A percentile compares a stretch with the other conserved stretches of the same genome.
phyloP scores from a whole-genome alignment of 106 monocot species.

The Dendrobium nobile region DNA sequence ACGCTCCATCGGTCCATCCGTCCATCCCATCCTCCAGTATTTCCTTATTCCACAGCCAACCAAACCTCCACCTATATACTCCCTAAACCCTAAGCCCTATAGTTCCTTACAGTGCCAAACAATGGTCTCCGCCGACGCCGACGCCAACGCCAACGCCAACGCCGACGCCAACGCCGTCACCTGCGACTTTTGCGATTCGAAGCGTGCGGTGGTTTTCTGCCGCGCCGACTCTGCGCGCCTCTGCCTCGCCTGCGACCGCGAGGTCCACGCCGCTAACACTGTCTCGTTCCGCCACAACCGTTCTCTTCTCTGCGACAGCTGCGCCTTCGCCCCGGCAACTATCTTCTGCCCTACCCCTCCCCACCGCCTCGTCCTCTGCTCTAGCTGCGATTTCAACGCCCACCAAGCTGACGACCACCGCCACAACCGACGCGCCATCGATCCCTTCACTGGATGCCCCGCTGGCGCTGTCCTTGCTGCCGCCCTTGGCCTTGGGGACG shows the following conservation, averaged over 20 bases:
- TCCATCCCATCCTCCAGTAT: too few relatives aligned
- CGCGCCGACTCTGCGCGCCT: slow-evolving; percentile 22
- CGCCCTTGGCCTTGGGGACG: slow-evolving; percentile 29
- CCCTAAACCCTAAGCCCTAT: too few relatives aligned
- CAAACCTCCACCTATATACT: too few relatives aligned
- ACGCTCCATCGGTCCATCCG: too few relatives aligned
- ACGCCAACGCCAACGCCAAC: background rate
- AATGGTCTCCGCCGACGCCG: background rate
- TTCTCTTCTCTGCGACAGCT: slow-evolving; percentile 41
- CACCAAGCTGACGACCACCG: background rate
- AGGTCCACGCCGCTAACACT: slow-evolving; percentile 51
- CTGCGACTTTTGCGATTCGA: slow-evolving; percentile 20
- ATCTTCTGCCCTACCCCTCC: slow-evolving; percentile 26
- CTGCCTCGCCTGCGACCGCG: slow-evolving; percentile 41
- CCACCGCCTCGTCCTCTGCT: slow-evolving; percentile 26
- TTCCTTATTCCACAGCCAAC: too few relatives aligned
- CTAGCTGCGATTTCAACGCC: slow-evolving; percentile 43
- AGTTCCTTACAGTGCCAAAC: background rate
- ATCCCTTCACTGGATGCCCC: slow-evolving; percentile 49
- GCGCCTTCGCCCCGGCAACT: slow-evolving; percentile 27
- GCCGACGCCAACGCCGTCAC: background rate
- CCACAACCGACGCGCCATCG: slow-evolving; percentile 37
- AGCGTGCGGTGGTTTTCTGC: slow-evolving; percentile 19
- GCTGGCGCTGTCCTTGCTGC: slow-evolving; percentile 19
- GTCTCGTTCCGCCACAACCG: slow-evolving; percentile 45